Evolutionary conservation across 306 rosid genomes (phyloP).

Genomic region (Castanospermum australe): DNA sequence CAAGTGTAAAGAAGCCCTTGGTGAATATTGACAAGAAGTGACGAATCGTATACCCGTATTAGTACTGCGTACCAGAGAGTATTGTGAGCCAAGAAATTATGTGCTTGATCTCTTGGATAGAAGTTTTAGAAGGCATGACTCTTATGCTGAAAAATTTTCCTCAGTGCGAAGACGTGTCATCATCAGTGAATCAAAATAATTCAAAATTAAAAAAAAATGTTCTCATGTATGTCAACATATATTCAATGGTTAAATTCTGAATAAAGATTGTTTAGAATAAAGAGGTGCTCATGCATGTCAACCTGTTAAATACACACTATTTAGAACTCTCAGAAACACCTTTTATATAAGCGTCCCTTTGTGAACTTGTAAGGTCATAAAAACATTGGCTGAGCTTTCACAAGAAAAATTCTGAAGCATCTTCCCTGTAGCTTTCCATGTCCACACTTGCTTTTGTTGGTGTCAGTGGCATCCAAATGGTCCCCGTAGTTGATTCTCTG

Average conservation of each 20-base stretch:
- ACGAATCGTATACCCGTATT: too few species aligned
- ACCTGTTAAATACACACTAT: not conserved
- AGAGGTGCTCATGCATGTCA: not conserved
- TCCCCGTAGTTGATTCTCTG: constrained; percentile 3
- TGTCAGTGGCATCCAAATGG: not conserved
- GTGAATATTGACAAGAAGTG: too few species aligned
- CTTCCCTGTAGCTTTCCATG: not conserved
- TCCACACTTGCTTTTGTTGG: not conserved
- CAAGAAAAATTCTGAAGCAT: constrained; percentile 21
- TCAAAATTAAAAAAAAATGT: not conserved
- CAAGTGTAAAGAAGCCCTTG: too few species aligned
- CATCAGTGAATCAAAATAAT: not conserved
- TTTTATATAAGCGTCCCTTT: not conserved
- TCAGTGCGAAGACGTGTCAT: not conserved
- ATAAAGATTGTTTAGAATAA: not conserved
- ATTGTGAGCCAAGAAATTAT: too few species aligned
- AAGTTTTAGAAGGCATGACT: not conserved
- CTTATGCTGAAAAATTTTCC: not conserved
- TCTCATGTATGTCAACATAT: not conserved
- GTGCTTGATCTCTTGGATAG: not conserved
- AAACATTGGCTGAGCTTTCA: not conserved
- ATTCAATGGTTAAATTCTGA: not conserved
- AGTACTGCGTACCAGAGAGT: too few species aligned
- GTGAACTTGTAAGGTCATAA: constrained; percentile 14
- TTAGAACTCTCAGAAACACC: not conserved